Percentiles rank a stretch among this genome's conserved stretches.
Conservation (phyloP, 1,139 yeast species). For the Petasospora rhodanensis region DNA sequence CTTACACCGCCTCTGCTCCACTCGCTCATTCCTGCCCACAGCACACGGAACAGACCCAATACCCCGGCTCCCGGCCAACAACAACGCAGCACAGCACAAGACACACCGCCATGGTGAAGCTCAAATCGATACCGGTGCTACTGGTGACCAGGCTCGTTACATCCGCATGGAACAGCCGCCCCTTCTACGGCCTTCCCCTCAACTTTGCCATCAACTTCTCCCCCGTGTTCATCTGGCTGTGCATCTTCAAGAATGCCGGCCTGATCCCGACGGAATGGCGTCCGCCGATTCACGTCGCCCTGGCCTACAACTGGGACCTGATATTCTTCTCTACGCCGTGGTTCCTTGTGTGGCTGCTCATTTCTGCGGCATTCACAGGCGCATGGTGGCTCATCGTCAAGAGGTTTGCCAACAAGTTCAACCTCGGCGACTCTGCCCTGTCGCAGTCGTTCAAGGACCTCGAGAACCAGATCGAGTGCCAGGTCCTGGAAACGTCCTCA, state of each 20-base stretch:
- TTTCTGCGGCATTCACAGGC: slow-evolving; percentile 7
- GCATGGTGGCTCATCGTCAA: slow-evolving; percentile 15
- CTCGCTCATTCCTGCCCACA: too few species aligned
- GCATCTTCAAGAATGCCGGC: slow-evolving; percentile 58
- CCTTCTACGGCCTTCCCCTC: slow-evolving; percentile 22
- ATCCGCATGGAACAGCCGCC: slow-evolving; percentile 11
- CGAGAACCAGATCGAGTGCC: slow-evolving; percentile 9
- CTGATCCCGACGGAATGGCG: slow-evolving; percentile 50
- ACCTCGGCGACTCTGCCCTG: slow-evolving; percentile 1
- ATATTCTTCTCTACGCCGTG: slow-evolving; percentile 27
- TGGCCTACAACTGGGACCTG: slow-evolving; percentile 40
- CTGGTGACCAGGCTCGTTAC: slow-evolving; percentile 5
- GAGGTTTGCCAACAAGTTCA: slow-evolving; percentile 8
- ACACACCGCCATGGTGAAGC: too few species aligned
- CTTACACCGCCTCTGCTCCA: too few species aligned
- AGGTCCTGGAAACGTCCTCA: too few species aligned
- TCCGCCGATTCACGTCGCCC: slow-evolving; percentile 50
- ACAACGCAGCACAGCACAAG: too few species aligned
- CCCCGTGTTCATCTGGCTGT: slow-evolving; percentile 54
- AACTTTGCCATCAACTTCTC: slow-evolving; percentile 47
- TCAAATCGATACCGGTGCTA: too few species aligned
- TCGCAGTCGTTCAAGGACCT: slow-evolving; percentile 4
- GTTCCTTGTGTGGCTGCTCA: slow-evolving; percentile 17
- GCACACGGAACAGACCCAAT: too few species aligned
- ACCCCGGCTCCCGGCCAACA: too few species aligned